Evolutionary conservation across 495 filamentous ascomycete species (phyloP).

Genomic region (Neurospora sp.): DNA sequence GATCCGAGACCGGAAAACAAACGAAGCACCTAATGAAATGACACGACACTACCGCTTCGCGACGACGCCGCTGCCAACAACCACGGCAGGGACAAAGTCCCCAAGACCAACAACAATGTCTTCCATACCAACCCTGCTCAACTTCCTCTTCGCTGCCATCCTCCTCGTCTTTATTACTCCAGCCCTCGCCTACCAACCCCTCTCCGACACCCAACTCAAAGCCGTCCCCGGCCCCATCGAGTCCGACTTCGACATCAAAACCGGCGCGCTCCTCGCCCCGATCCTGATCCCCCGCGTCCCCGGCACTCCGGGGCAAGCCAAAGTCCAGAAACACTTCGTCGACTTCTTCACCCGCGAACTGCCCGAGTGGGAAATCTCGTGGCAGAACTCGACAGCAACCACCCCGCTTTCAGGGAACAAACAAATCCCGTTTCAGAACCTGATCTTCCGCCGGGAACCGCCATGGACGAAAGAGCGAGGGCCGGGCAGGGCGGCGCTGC

Average conservation of each 20-base stretch:
- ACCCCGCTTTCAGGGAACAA: slow-evolving; percentile 57
- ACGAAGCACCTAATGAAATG: not conserved
- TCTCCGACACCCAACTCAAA: slow-evolving; percentile 61
- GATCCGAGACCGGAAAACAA: not conserved
- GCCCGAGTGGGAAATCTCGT: slow-evolving; percentile 66
- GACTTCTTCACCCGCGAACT: slow-evolving; percentile 61
- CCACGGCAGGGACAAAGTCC: not conserved
- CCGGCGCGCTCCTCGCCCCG: slow-evolving; percentile 60
- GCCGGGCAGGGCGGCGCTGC: slow-evolving; percentile 54
- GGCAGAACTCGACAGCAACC: slow-evolving; percentile 69
- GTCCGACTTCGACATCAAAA: slow-evolving; percentile 62
- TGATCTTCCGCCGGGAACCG: slow-evolving; percentile 72
- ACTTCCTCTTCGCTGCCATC: slow-evolving; percentile 2
- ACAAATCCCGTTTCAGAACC: slow-evolving; percentile 68
- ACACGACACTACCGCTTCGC: not conserved
- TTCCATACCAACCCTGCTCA: not conserved
- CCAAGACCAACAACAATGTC: not conserved
- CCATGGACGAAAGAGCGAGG: slow-evolving; percentile 49
- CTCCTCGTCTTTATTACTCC: slow-evolving; percentile 13
- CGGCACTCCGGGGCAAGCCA: slow-evolving; percentile 58
- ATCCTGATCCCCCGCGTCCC: slow-evolving; percentile 77
- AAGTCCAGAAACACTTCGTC: slow-evolving; percentile 65
- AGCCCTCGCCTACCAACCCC: slow-evolving; percentile 51
- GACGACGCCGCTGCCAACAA: not conserved
- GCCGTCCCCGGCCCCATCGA: slow-evolving; percentile 47